Percentiles rank a stretch among this genome's conserved stretches.
These are phyloP conservation scores for Tricholoma terreum DNA, from an alignment of 768 basidiomycete species.

Conservation along the genomic window DNA sequence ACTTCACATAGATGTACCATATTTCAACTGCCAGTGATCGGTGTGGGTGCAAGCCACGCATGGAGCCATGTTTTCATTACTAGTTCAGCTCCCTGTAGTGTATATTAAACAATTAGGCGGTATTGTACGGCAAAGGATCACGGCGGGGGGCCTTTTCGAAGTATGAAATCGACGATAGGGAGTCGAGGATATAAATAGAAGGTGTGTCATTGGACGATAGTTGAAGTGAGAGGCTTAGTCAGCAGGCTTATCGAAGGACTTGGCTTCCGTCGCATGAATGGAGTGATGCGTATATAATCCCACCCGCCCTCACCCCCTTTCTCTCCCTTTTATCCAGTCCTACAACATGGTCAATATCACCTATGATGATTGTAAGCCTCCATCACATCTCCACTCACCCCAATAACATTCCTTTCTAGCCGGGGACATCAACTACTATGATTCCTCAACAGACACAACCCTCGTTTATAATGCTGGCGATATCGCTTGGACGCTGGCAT, in stretches of 20 bases:
- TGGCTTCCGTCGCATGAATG: background rate
- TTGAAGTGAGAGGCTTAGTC: background rate
- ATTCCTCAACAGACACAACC: slow-evolving; percentile 24
- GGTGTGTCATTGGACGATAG: slow-evolving; percentile 1
- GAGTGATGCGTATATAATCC: background rate
- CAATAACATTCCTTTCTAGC: slow-evolving; percentile 24
- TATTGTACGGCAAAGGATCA: too few species aligned
- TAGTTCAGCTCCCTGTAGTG: too few species aligned
- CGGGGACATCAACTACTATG: slow-evolving; percentile 32
- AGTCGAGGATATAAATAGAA: background rate
- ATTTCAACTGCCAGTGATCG: too few species aligned
- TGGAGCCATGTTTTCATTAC: too few species aligned
- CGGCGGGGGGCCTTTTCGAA: background rate
- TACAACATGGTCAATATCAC: slow-evolving; percentile 31
- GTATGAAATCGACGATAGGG: background rate
- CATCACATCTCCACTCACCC: too few species aligned
- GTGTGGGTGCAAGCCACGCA: too few species aligned
- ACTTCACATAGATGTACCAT: too few species aligned
- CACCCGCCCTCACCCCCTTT: background rate
- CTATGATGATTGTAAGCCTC: slow-evolving; percentile 26
- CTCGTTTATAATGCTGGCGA: slow-evolving; percentile 47
- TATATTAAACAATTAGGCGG: too few species aligned
- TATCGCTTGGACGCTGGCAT: slow-evolving; percentile 57
- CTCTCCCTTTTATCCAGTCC: background rate
- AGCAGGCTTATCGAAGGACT: background rate